These are phyloP conservation scores for Parascedosporium putredinis DNA, from an alignment of 2,329 filamentous ascomycete genomes.

Conservation along the genomic window DNA sequence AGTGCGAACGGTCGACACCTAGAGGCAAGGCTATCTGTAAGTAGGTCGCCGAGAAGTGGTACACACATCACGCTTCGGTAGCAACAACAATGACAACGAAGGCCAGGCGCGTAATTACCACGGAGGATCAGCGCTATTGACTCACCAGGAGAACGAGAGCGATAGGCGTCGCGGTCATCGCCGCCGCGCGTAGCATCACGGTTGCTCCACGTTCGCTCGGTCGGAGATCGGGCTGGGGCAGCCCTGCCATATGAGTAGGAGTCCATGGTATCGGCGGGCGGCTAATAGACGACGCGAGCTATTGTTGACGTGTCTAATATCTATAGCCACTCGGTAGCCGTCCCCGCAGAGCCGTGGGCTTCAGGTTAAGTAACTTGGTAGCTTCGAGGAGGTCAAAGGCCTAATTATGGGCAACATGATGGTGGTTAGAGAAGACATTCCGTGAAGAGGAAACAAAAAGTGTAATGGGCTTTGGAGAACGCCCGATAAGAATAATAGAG, in stretches of 20 bases:
- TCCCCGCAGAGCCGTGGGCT: slow-evolving; percentile 13
- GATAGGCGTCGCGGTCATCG: slow-evolving; percentile 49
- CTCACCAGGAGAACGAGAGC: slow-evolving; percentile 62
- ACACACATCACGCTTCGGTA: too few species aligned
- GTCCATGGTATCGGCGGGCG: slow-evolving; percentile 32
- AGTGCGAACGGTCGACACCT: slow-evolving; percentile 50
- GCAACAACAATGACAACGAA: too few species aligned
- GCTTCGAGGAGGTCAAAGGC: slow-evolving; percentile 16
- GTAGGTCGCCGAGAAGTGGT: too few species aligned
- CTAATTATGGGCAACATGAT: slow-evolving; percentile 41
- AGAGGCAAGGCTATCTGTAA: too few species aligned
- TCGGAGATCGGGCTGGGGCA: slow-evolving; percentile 38
- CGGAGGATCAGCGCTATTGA: slow-evolving; percentile 14
- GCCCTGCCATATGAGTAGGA: slow-evolving; percentile 44
- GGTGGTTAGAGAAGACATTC: slow-evolving; percentile 46
- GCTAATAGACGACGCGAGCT: slow-evolving; percentile 5
- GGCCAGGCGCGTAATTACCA: neutral
- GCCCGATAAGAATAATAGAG: slow-evolving; percentile 8
- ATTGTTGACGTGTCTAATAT: too few species aligned
- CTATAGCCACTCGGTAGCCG: too few species aligned
- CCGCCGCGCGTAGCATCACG: slow-evolving; percentile 42
- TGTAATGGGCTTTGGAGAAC: slow-evolving; percentile 9
- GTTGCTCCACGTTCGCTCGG: slow-evolving; percentile 38
- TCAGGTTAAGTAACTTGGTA: slow-evolving; percentile 15
- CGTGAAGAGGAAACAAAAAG: slow-evolving; percentile 20